Base-by-base conservation (phyloP, 345 rosid species). In the Gossypium herbaceum region DNA sequence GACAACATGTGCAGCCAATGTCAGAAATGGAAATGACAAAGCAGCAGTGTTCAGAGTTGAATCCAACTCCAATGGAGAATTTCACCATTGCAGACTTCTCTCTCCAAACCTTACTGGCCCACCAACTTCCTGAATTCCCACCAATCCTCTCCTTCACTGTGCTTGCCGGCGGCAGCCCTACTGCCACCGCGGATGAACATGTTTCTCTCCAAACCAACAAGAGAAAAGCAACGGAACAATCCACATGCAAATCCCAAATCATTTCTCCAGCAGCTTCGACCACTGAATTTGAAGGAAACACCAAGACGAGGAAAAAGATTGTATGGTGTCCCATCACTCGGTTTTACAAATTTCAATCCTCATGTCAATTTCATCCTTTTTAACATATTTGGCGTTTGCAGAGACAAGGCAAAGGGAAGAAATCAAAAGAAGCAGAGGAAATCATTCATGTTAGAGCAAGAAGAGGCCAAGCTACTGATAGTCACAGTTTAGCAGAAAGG, bases 401-500 rank as follows among this genome's bases (percentile, higher is more conserved):
- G 91, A 78, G 63, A 41, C 58, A 52, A 3, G 78, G 82, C 55
- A 81, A 82, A 75, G 84, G 82, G 73, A 83, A 77, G 84, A 82
- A 77, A 82, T 80, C 39, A 61, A 75, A 68, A 54, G 80, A 84
- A 45, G 70, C 70, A 25, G 80, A 82, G 69, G 89, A 83, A 73
- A 85, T 86, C 16, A 65, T 75, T 75, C 64, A 75, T 63, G 77
- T 75, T 54, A 75, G 77, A 63, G 77, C 77, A 34, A 65, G 71
- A 75, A 75, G 77, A 22, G 77, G 91, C 22, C 89, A 86, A 76
- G 91, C 89, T 48, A 88, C 91, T 41, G 91, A 88, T 54, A 84
- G 86, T 72, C 91, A 88, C 65, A 88, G 91, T 76, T 81, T 84
- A 71, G 89, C 91, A 17, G 91, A 88, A 82, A 83, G 88, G 79